These are phyloP conservation scores for Ophiostoma himal-ulmi DNA, from an alignment of 2,329 filamentous ascomycete species.

Conservation along the genomic window DNA sequence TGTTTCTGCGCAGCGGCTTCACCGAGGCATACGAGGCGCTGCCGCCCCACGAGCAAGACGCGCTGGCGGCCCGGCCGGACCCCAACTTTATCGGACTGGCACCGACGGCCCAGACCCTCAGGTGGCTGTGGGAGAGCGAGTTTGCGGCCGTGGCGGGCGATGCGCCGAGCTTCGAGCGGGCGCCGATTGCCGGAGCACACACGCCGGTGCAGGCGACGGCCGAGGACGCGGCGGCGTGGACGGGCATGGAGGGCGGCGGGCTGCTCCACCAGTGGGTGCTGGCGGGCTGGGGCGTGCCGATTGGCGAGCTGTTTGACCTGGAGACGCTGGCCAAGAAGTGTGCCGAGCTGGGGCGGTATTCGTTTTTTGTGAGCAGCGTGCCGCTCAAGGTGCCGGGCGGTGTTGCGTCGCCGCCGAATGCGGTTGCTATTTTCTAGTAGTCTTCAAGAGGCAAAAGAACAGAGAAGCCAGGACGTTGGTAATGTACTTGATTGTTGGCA, in stretches of 20 bases:
- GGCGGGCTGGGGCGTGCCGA: constrained; percentile 47
- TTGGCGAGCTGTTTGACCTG: constrained; percentile 46
- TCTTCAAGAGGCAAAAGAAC: neutral
- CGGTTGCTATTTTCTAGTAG: constrained; percentile 35
- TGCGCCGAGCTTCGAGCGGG: constrained; percentile 40
- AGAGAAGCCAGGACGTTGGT: too few relatives aligned
- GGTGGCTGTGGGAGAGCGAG: constrained; percentile 43
- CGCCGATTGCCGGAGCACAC: constrained; percentile 31
- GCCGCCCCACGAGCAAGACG: constrained; percentile 26
- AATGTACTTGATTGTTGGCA: too few relatives aligned
- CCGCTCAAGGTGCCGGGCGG: constrained; percentile 36
- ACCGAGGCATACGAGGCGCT: constrained; percentile 32
- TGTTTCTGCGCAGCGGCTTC: constrained; percentile 38
- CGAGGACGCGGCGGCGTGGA: neutral
- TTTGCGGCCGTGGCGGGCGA: constrained; percentile 43
- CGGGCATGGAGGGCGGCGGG: constrained; percentile 28
- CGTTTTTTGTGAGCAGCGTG: constrained; percentile 37
- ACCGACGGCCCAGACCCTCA: constrained; percentile 32
- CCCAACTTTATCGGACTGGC: constrained; percentile 37
- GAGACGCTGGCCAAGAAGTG: constrained; percentile 37
- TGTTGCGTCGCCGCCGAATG: constrained; percentile 37
- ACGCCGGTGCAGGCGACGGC: constrained; percentile 2
- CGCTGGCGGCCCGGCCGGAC: constrained; percentile 32
- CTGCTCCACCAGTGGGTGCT: constrained; percentile 39
- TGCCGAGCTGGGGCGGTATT: constrained; percentile 32